These are phyloP conservation scores for Apocynum venetum DNA, from an alignment of 257 asterid species.

Conservation along the genomic window DNA sequence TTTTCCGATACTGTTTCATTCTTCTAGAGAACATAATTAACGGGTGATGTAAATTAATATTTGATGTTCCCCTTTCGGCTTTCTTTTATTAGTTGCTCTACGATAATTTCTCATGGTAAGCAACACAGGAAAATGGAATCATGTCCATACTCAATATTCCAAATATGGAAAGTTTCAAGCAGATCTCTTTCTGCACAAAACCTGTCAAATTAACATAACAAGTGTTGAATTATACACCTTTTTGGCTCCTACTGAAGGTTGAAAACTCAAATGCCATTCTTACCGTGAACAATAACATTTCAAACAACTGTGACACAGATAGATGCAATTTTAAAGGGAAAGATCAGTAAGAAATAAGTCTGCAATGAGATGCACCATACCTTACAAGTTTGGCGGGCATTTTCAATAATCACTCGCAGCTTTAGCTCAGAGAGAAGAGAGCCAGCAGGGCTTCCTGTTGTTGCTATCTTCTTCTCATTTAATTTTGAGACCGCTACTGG, in stretches of 20 bases:
- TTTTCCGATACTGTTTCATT: neutral
- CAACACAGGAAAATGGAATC: neutral
- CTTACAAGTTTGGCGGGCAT: slow-evolving; percentile 87
- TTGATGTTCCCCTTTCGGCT: too few relatives aligned
- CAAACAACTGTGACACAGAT: neutral
- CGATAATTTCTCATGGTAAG: neutral
- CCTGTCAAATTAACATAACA: neutral
- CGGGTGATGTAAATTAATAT: neutral
- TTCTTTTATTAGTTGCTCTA: too few relatives aligned
- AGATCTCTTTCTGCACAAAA: neutral
- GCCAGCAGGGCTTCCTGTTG: slow-evolving; percentile 72
- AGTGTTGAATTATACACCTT: neutral
- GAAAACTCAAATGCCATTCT: neutral
- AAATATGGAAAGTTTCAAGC: neutral
- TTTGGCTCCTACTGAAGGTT: neutral
- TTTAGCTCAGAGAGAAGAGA: slow-evolving; percentile 81
- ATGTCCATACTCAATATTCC: neutral
- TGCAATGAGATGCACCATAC: slow-evolving; percentile 24
- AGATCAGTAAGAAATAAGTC: neutral
- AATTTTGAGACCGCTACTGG: slow-evolving; percentile 81
- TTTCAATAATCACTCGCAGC: slow-evolving; percentile 81
- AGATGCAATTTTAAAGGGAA: neutral
- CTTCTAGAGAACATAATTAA: neutral
- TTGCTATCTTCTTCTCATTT: slow-evolving; percentile 74
- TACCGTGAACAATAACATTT: neutral